Percentiles rank a stretch among this genome's conserved stretches.
Conservation (phyloP, 2,329 filamentous ascomycete species). For the Fusarium guadeloupense region DNA sequence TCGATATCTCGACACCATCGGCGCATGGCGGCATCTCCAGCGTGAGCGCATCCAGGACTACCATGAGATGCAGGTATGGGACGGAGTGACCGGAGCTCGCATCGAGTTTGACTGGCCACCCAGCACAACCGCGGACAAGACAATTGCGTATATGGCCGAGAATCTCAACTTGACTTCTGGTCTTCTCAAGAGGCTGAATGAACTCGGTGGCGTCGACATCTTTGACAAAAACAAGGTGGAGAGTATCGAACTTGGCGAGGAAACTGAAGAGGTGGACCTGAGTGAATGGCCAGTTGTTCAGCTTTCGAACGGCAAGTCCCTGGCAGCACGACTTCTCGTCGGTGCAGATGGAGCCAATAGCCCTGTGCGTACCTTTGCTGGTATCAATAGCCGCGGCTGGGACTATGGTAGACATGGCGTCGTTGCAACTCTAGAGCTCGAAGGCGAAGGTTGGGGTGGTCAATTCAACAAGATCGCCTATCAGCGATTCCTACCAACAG, state of each 20-base stretch:
- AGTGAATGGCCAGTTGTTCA: constrained; percentile 88
- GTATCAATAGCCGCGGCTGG: constrained; percentile 87
- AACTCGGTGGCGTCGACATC: constrained; percentile 73
- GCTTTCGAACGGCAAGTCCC: constrained; percentile 70
- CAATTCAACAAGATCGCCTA: constrained; percentile 79
- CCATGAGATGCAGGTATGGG: constrained; percentile 98
- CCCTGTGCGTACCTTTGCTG: constrained; percentile 88
- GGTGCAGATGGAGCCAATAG: constrained; percentile 96
- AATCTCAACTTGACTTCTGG: constrained; percentile 88
- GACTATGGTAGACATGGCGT: constrained; percentile 92
- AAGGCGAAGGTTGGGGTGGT: constrained; percentile 65
- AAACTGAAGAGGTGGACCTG: constrained; percentile 76
- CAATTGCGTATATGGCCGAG: constrained; percentile 96
- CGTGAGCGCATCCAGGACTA: constrained; percentile 82
- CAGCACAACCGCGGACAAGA: constrained; percentile 59
- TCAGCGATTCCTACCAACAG: constrained; percentile 92
- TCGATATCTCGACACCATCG: constrained; percentile 82
- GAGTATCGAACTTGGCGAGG: constrained; percentile 78
- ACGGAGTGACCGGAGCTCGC: constrained; percentile 85
- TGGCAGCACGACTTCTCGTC: constrained; percentile 85
- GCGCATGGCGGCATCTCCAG: constrained; percentile 83
- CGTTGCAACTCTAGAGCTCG: constrained; percentile 85
- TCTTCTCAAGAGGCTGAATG: constrained; percentile 75
- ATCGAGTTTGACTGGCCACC: constrained; percentile 86
- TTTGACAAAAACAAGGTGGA: constrained; percentile 82